Percentiles rank a stretch among this genome's conserved stretches.
Conservation (phyloP, 768 basidiomycete genomes). For the Pulveroboletus ravenelii region DNA sequence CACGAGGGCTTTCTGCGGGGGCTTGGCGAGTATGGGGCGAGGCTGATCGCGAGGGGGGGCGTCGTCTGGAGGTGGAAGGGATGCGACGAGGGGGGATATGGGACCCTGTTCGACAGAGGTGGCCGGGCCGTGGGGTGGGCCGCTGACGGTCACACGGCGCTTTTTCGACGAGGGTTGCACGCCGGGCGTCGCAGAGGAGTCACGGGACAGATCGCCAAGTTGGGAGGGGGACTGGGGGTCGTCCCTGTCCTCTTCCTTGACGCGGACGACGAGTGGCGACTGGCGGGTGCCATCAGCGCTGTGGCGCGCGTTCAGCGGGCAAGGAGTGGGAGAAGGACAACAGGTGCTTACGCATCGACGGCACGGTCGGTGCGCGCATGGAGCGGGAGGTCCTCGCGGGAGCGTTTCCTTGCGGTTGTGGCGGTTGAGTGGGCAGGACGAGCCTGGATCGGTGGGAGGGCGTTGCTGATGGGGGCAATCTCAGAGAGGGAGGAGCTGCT, state of each 20-base stretch:
- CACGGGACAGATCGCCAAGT: constrained; percentile 8
- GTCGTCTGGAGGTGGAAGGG: constrained; percentile 57
- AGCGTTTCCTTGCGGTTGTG: constrained; percentile 42
- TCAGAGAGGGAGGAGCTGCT: constrained; percentile 50
- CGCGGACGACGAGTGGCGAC: constrained; percentile 43
- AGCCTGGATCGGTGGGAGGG: constrained; percentile 63
- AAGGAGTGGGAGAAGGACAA: background rate
- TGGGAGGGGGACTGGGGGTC: constrained; percentile 36
- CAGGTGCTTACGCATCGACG: constrained; percentile 44
- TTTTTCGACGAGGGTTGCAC: constrained; percentile 48
- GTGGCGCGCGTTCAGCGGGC: constrained; percentile 15
- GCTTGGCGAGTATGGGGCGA: constrained; percentile 59
- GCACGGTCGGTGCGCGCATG: constrained; percentile 13
- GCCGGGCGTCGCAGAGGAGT: constrained; percentile 36
- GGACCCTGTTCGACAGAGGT: constrained; percentile 44
- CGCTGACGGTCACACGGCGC: constrained; percentile 68
- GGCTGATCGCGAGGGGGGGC: constrained; percentile 38
- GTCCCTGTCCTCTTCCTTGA: constrained; percentile 66
- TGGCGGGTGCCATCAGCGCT: constrained; percentile 32
- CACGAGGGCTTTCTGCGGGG: constrained; percentile 66
- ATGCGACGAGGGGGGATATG: too few species aligned
- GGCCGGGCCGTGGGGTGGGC: constrained; percentile 35
- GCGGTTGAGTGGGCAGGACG: too few species aligned
- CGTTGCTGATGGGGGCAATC: constrained; percentile 47
- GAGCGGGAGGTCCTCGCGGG: constrained; percentile 38